Percentiles rank a stretch among this genome's conserved stretches.
phyloP scores from a whole-genome alignment of 2,329 filamentous ascomycete species.

The Claviceps capensis region DNA sequence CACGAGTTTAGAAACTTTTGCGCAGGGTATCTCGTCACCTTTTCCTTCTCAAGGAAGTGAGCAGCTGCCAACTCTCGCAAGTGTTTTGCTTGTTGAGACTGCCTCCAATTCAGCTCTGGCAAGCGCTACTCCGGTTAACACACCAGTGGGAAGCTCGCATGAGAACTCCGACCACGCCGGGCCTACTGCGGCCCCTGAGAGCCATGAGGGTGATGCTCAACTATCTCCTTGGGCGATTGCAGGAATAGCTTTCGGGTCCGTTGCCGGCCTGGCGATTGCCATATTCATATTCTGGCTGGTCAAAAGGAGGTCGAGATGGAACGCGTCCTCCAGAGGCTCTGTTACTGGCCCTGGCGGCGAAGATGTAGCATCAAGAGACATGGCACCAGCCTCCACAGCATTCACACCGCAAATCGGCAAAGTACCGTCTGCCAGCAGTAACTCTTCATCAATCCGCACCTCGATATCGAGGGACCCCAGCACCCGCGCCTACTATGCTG shows the following conservation, averaged over 20 bases:
- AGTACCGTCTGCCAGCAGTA: slow-evolving; percentile 13
- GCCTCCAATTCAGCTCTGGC: background rate
- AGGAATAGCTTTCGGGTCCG: slow-evolving; percentile 36
- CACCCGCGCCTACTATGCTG: background rate
- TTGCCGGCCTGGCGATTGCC: slow-evolving; percentile 28
- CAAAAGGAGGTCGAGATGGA: slow-evolving; percentile 21
- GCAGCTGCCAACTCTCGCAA: background rate
- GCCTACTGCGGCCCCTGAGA: background rate
- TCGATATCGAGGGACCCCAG: background rate
- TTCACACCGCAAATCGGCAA: background rate
- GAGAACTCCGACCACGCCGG: background rate
- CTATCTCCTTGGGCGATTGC: slow-evolving; percentile 26
- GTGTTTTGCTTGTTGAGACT: background rate
- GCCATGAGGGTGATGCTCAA: background rate
- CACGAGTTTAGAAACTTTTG: background rate
- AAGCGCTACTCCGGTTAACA: background rate
- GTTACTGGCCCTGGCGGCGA: slow-evolving; percentile 16
- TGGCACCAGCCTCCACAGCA: slow-evolving; percentile 2
- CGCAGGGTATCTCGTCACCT: background rate
- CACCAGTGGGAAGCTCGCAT: background rate
- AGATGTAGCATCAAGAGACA: slow-evolving; percentile 9
- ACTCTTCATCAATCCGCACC: slow-evolving; percentile 10
- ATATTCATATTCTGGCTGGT: slow-evolving; percentile 37
- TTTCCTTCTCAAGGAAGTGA: background rate
- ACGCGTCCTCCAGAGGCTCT: background rate